Conservation (phyloP, 1,139 yeast species). For the Taphrina deformans region DNA sequence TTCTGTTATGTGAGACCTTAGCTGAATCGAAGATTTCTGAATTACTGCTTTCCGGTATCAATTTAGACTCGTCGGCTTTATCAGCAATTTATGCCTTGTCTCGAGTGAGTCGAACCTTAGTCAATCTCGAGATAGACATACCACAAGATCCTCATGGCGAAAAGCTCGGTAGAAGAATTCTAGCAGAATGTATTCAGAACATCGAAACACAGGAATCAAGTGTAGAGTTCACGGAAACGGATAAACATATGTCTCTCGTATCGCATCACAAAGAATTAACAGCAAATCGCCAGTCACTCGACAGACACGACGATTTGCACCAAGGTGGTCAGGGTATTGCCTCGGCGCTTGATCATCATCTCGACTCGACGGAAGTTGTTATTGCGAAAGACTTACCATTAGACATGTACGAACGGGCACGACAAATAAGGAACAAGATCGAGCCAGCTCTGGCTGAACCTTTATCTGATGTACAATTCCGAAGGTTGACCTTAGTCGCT, state of each 20-base stretch:
- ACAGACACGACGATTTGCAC: constrained; percentile 4
- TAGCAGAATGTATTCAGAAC: constrained; percentile 24
- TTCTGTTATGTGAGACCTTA: constrained; percentile 10
- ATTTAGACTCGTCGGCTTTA: constrained; percentile 10
- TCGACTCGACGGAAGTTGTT: constrained; percentile 3
- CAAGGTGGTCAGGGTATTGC: constrained; percentile 27
- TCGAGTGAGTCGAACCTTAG: constrained; percentile 19
- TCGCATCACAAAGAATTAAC: neutral
- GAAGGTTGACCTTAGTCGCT: constrained; percentile 15
- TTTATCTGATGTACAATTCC: constrained; percentile 8
- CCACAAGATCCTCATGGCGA: constrained; percentile 10
- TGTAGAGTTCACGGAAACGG: neutral
- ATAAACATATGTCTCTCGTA: neutral
- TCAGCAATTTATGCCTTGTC: constrained; percentile 22
- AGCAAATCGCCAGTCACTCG: neutral
- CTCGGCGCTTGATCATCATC: constrained; percentile 22
- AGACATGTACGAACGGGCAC: constrained; percentile 23
- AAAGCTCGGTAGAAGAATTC: constrained; percentile 6
- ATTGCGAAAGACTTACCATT: constrained; percentile 13
- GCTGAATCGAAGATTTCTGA: constrained; percentile 13
- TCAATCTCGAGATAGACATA: constrained; percentile 19
- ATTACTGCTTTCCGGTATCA: constrained; percentile 1
- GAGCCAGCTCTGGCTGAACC: constrained; percentile 25
- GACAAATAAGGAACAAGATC: constrained; percentile 19
- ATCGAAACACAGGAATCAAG: constrained; percentile 10